Evolutionary conservation across 2,329 filamentous ascomycete genomes (phyloP).

Genomic region (Chalara sp.): DNA sequence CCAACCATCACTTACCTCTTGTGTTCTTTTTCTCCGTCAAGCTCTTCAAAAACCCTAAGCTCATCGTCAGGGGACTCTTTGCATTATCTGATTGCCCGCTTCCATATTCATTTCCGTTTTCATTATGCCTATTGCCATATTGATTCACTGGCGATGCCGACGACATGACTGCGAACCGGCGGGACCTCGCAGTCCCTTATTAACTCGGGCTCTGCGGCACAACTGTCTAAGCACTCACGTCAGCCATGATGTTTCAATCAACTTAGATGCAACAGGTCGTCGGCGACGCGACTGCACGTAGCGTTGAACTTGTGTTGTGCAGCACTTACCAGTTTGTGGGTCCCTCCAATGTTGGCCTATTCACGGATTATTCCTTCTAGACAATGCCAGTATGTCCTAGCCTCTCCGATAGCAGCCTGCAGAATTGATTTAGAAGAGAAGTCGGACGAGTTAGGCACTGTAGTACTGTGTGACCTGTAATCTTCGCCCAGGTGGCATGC

Average conservation of each 20-base stretch:
- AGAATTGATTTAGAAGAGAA: too few relatives aligned
- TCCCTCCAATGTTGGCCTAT: too few relatives aligned
- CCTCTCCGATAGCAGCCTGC: too few relatives aligned
- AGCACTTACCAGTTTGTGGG: not conserved
- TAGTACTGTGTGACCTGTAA: too few relatives aligned
- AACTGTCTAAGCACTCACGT: too few relatives aligned
- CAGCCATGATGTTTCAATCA: too few relatives aligned
- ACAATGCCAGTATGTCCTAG: too few relatives aligned
- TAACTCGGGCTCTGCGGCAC: too few relatives aligned
- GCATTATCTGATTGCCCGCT: slow-evolving; percentile 25
- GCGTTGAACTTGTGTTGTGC: not conserved
- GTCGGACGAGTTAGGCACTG: too few relatives aligned
- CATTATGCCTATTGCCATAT: slow-evolving; percentile 20
- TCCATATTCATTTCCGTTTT: slow-evolving; percentile 23
- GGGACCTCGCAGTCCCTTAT: too few relatives aligned
- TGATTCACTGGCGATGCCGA: slow-evolving; percentile 21
- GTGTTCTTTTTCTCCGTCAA: slow-evolving; percentile 69
- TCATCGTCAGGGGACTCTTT: slow-evolving; percentile 34
- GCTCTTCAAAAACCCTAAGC: slow-evolving; percentile 58
- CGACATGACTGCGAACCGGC: slow-evolving; percentile 15
- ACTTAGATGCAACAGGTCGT: not conserved
- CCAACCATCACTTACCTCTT: slow-evolving; percentile 47
- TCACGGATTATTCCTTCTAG: too few relatives aligned
- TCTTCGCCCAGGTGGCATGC: too few relatives aligned
- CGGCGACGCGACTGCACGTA: not conserved